A percentile compares a stretch with the other conserved stretches of the same genome.
phyloP scores from a whole-genome alignment of 495 filamentous ascomycete species.

The Penicillium bialowiezense region DNA sequence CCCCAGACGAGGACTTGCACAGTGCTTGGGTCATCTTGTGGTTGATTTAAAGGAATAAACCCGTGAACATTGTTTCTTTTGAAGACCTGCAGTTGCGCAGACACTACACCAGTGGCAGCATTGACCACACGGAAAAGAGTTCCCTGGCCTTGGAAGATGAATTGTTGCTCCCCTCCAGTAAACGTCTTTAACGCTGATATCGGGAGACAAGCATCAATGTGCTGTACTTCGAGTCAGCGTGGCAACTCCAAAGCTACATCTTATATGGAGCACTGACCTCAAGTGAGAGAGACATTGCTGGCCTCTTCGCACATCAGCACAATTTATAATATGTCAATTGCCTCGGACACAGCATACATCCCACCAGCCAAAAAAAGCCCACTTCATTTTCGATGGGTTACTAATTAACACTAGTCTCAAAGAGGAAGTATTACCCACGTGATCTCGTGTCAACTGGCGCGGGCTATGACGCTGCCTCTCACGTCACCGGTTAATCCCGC shows the following conservation, averaged over 20 bases:
- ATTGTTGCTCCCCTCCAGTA: slow-evolving; percentile 17
- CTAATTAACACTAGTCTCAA: slow-evolving; percentile 18
- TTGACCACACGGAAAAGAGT: slow-evolving; percentile 37
- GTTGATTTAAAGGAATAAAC: slow-evolving; percentile 26
- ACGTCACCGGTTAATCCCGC: not conserved
- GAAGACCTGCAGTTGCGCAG: slow-evolving; percentile 32
- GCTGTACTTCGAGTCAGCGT: slow-evolving; percentile 27
- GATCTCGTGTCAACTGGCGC: slow-evolving; percentile 22
- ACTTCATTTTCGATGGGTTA: slow-evolving; percentile 9
- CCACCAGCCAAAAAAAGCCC: slow-evolving; percentile 11
- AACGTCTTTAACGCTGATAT: slow-evolving; percentile 39
- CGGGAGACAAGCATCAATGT: slow-evolving; percentile 48
- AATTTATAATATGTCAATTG: slow-evolving; percentile 7
- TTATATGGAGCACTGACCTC: slow-evolving; percentile 28
- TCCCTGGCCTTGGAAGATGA: slow-evolving; percentile 44
- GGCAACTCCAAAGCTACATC: slow-evolving; percentile 1
- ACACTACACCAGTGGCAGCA: slow-evolving; percentile 29
- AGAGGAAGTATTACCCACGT: slow-evolving; percentile 23
- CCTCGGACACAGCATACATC: slow-evolving; percentile 6
- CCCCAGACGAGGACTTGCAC: slow-evolving; percentile 67
- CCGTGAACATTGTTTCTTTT: slow-evolving; percentile 44
- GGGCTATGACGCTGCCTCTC: slow-evolving; percentile 1
- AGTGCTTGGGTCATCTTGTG: slow-evolving; percentile 19
- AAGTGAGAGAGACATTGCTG: slow-evolving; percentile 32
- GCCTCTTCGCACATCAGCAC: slow-evolving; percentile 17